Evolutionary conservation across 495 filamentous ascomycete species (phyloP).

Genomic region (Cercophora sp.): DNA sequence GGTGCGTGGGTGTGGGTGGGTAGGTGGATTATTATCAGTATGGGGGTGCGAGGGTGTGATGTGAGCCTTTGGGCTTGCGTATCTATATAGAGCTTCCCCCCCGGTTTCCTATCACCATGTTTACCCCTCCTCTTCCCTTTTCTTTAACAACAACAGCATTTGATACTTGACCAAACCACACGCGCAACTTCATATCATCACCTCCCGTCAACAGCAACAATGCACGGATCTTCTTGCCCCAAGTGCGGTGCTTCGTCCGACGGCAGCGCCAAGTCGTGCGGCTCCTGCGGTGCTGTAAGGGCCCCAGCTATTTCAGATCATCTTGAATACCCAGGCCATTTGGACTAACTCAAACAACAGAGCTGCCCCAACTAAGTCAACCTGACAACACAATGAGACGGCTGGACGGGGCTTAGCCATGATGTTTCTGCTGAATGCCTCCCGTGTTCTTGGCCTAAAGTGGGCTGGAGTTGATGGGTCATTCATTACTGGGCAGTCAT

Average conservation of each 20-base stretch:
- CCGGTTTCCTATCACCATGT: too few species aligned
- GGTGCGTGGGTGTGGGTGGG: too few species aligned
- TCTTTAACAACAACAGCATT: neutral
- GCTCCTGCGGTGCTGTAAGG: constrained; percentile 48
- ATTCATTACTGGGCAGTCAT: too few species aligned
- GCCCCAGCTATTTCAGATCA: neutral
- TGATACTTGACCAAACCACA: neutral
- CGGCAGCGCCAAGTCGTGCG: constrained; percentile 42
- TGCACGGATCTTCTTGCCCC: constrained; percentile 46
- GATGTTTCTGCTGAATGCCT: too few species aligned
- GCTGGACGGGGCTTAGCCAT: neutral
- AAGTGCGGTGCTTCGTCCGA: constrained; percentile 44
- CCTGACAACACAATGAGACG: neutral
- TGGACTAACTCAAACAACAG: neutral
- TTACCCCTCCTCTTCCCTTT: neutral
- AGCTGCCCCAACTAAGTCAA: constrained; percentile 24
- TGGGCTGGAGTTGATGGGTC: too few species aligned
- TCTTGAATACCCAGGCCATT: neutral
- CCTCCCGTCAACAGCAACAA: too few species aligned
- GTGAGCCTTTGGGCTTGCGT: too few species aligned
- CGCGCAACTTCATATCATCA: too few species aligned
- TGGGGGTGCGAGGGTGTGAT: too few species aligned
- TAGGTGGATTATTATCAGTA: too few species aligned
- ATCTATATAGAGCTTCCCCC: too few species aligned
- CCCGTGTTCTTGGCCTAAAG: too few species aligned